Evolutionary conservation across 192 early-diverging fungal genomes (phyloP).

Genomic region (Backusella tarrabulga): DNA sequence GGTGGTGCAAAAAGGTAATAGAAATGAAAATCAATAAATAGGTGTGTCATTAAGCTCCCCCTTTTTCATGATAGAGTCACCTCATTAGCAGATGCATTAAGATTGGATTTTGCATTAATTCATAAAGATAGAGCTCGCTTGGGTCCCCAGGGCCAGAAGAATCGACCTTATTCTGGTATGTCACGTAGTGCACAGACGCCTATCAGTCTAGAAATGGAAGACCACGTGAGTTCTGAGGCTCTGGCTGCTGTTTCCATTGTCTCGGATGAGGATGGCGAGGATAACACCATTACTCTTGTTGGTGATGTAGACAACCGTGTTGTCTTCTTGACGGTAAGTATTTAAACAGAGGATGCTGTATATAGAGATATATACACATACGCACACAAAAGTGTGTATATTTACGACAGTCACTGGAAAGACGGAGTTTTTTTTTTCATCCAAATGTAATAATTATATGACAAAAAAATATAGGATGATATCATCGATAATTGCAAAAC

Average conservation of each 20-base stretch:
- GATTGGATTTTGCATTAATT: conserved; percentile 92
- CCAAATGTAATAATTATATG: not conserved
- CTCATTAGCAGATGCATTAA: conserved; percentile 84
- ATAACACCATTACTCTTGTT: conserved; percentile 61
- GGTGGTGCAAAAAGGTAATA: conserved; percentile 91
- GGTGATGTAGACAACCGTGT: conserved; percentile 86
- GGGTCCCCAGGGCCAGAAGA: conserved; percentile 25
- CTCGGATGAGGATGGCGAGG: conserved; percentile 22
- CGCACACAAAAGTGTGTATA: not conserved
- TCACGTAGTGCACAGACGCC: not conserved
- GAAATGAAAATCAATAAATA: conserved; percentile 29
- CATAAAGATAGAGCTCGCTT: conserved; percentile 74
- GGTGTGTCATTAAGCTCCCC: too few relatives aligned
- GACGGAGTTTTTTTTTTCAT: not conserved
- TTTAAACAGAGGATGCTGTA: not conserved
- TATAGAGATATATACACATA: not conserved
- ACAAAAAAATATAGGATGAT: conserved; percentile 64
- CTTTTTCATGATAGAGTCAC: conserved; percentile 51
- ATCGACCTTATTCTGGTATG: conserved; percentile 23
- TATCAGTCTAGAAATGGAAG: not conserved
- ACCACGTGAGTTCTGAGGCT: not conserved
- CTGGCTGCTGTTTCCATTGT: conserved; percentile 31
- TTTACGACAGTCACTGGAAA: not conserved
- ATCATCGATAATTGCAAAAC: conserved; percentile 83
- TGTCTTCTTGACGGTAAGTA: conserved; percentile 76